Conservation (phyloP, 768 basidiomycete genomes). For the Termitomyces sp. region DNA sequence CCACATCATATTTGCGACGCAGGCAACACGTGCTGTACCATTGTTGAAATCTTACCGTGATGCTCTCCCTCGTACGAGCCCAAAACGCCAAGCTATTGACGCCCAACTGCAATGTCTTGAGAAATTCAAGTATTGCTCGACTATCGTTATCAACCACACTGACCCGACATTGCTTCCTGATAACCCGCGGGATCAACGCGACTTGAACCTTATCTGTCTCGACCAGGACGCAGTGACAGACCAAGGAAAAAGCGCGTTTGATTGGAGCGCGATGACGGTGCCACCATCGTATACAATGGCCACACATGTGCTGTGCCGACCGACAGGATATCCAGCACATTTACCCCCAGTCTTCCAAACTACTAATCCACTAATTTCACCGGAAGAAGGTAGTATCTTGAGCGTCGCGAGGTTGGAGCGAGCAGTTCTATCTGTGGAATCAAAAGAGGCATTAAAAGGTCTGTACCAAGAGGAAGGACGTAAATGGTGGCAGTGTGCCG, state of each 20-base stretch:
- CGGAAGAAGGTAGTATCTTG: constrained; percentile 42
- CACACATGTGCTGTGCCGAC: constrained; percentile 53
- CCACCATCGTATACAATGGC: constrained; percentile 56
- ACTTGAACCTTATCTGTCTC: constrained; percentile 55
- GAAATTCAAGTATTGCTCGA: constrained; percentile 48
- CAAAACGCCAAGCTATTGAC: constrained; percentile 26
- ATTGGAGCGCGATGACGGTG: constrained; percentile 26
- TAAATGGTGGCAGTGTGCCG: constrained; percentile 41
- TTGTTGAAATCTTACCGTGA: constrained; percentile 45
- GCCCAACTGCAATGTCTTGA: constrained; percentile 44
- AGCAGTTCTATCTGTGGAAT: constrained; percentile 46
- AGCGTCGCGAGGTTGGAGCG: constrained; percentile 59
- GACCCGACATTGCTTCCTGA: constrained; percentile 55
- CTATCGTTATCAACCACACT: constrained; percentile 68
- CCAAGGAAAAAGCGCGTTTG: constrained; percentile 5
- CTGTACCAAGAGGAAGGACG: constrained; percentile 33
- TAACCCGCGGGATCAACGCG: constrained; percentile 43
- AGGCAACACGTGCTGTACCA: constrained; percentile 57
- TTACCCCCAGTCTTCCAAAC: constrained; percentile 55
- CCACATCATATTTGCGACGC: constrained; percentile 69
- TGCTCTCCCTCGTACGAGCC: constrained; percentile 24
- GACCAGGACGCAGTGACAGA: constrained; percentile 2
- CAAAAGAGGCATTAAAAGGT: constrained; percentile 46
- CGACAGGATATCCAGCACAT: constrained; percentile 26
- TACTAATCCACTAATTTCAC: constrained; percentile 64